Conservation (phyloP, 257 asterid species). For the Nicotiana otophora region DNA sequence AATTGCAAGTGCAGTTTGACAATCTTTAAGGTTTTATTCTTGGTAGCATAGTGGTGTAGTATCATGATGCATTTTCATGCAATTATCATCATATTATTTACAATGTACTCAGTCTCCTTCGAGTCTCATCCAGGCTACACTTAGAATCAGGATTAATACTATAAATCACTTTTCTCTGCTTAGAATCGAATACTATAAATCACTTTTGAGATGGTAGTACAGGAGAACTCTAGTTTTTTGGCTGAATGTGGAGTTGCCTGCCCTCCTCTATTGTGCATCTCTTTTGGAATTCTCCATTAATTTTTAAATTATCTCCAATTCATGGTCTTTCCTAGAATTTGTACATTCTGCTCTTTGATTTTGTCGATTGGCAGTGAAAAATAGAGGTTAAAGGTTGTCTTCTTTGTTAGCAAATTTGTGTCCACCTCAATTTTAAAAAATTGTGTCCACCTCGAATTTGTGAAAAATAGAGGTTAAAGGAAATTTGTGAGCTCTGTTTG, state of each 20-base stretch:
- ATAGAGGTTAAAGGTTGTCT: not conserved
- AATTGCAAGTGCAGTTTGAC: not conserved
- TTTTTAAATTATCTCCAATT: not conserved
- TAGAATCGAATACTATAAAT: not conserved
- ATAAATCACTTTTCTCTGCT: not conserved
- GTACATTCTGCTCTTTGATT: not conserved
- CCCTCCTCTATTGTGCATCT: not conserved
- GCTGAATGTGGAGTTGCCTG: not conserved
- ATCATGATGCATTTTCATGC: not conserved
- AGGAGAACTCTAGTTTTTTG: not conserved
- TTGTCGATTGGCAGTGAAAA: not conserved
- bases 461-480: not conserved
- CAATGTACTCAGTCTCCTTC: not conserved
- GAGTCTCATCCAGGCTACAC: not conserved
- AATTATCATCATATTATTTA: not conserved
- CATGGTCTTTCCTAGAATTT: not conserved
- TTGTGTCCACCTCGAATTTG: not conserved
- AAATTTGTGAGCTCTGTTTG: not conserved
- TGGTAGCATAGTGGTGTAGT: not conserved
- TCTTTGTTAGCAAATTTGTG: not conserved
- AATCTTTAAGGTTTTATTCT: not conserved
- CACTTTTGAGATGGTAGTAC: not conserved
- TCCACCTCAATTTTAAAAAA: not conserved
- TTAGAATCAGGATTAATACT: not conserved
- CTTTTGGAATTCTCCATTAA: not conserved